These are phyloP conservation scores for Gleditsia sinensis DNA, from an alignment of 306 rosid species.

Conservation along the genomic window DNA sequence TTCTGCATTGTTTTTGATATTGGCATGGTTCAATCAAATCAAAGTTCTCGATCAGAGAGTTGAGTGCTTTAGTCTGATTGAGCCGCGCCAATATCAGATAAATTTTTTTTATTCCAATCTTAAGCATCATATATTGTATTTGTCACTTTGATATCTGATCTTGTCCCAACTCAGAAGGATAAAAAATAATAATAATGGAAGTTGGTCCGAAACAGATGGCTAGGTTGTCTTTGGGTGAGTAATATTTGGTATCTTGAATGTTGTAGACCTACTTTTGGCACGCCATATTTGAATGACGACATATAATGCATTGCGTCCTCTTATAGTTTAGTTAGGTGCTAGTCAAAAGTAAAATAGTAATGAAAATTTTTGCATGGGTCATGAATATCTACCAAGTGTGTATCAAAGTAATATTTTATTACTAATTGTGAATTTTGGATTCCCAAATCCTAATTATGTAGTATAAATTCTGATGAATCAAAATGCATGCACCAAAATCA, in stretches of 20 bases:
- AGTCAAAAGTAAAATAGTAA: neutral
- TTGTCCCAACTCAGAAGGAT: neutral
- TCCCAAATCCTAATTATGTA: neutral
- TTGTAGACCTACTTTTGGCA: neutral
- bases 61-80: slow-evolving; percentile 7
- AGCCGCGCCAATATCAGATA: slow-evolving; percentile 21
- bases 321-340: no score
- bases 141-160: neutral
- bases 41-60: neutral
- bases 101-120: neutral
- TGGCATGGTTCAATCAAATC: slow-evolving; percentile 15
- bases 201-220: neutral
- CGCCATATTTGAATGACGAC: neutral
- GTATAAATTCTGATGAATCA: neutral
- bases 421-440: neutral
- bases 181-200: neutral
- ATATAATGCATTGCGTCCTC: no score
- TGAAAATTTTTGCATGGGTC: neutral
- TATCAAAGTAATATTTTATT: no score
- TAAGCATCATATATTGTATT: neutral
- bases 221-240: neutral
- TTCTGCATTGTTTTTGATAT: neutral
- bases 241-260: no score
- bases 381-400: neutral
- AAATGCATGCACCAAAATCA: neutral